Evolutionary conservation across 2,329 filamentous ascomycete genomes (phyloP).

Genomic region (Lachnellula occidentalis): DNA sequence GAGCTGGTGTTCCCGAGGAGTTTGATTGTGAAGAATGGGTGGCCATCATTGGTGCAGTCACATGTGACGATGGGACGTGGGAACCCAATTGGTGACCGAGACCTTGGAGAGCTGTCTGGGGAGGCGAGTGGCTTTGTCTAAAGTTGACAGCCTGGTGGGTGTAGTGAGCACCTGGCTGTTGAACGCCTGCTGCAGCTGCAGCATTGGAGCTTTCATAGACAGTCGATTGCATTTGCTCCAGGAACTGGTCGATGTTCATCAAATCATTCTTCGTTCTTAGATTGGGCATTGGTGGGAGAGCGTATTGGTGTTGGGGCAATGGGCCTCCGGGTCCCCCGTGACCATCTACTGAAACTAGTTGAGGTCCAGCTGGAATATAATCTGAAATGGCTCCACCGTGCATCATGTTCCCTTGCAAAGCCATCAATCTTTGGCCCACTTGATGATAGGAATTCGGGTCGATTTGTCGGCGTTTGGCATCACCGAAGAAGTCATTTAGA

Average conservation of each 20-base stretch:
- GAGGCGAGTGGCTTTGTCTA: slow-evolving; percentile 52
- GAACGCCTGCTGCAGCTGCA: slow-evolving; percentile 71
- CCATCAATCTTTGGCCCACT: slow-evolving; percentile 82
- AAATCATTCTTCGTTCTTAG: slow-evolving; percentile 91
- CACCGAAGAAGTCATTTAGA: slow-evolving; percentile 89
- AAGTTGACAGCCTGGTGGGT: slow-evolving; percentile 48
- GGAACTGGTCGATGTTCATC: slow-evolving; percentile 86
- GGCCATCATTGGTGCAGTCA: slow-evolving; percentile 55
- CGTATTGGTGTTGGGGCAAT: slow-evolving; percentile 72
- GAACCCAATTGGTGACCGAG: slow-evolving; percentile 20
- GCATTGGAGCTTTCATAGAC: slow-evolving; percentile 90
- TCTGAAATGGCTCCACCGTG: slow-evolving; percentile 49
- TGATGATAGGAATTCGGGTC: slow-evolving; percentile 86
- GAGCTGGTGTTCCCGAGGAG: slow-evolving; percentile 60
- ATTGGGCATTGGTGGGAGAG: slow-evolving; percentile 81
- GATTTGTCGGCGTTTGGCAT: slow-evolving; percentile 84
- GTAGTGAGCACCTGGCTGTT: slow-evolving; percentile 67
- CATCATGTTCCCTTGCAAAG: slow-evolving; percentile 66
- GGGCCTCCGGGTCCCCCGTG: slow-evolving; percentile 38
- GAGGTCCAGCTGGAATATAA: slow-evolving; percentile 48
- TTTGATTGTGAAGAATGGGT: slow-evolving; percentile 50
- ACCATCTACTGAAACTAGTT: slow-evolving; percentile 50
- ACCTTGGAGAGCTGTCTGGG: slow-evolving; percentile 31
- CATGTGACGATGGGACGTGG: slow-evolving; percentile 36
- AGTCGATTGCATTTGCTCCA: slow-evolving; percentile 93